These are phyloP conservation scores for Rhytidiadelphus loreus DNA, from an alignment of 225 moss, liverwort and hornwort genomes.

Conservation along the genomic window DNA sequence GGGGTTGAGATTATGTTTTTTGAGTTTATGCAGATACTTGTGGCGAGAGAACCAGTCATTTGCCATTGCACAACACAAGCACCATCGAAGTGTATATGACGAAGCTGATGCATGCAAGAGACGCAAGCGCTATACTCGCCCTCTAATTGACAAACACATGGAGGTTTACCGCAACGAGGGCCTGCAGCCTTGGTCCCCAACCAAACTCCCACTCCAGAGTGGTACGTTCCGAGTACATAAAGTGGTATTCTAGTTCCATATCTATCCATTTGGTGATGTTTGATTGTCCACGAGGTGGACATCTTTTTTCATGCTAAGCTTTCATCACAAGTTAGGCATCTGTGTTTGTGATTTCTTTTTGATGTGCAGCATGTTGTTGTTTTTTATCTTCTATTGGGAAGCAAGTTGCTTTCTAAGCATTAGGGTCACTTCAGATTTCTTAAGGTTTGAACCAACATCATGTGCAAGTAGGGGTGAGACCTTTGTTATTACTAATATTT, in stretches of 20 bases:
- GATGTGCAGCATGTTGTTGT: not conserved
- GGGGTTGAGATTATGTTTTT: not conserved
- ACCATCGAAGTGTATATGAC: constrained; percentile 34
- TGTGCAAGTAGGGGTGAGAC: not conserved
- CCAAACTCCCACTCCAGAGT: constrained; percentile 26
- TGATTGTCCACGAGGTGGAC: not conserved
- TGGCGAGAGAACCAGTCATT: constrained; percentile 35
- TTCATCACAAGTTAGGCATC: not conserved
- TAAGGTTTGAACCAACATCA: not conserved
- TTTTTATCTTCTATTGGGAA: not conserved
- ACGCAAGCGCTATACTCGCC: constrained; percentile 50
- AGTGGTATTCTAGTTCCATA: not conserved
- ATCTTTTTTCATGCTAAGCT: not conserved
- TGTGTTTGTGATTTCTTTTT: not conserved
- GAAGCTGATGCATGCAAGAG: constrained; percentile 46
- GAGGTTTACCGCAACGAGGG: constrained; percentile 26
- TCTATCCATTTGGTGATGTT: not conserved
- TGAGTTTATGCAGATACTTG: constrained; percentile 14
- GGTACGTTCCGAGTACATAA: rapidly evolving
- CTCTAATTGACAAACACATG: constrained; percentile 45
- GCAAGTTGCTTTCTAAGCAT: not conserved
- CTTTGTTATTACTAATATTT: not conserved
- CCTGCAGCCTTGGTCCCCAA: constrained; percentile 24
- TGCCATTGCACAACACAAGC: constrained; percentile 44
- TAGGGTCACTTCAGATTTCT: not conserved